Conservation (phyloP, 208 protist species). For the Leishmania guyanensis region DNA sequence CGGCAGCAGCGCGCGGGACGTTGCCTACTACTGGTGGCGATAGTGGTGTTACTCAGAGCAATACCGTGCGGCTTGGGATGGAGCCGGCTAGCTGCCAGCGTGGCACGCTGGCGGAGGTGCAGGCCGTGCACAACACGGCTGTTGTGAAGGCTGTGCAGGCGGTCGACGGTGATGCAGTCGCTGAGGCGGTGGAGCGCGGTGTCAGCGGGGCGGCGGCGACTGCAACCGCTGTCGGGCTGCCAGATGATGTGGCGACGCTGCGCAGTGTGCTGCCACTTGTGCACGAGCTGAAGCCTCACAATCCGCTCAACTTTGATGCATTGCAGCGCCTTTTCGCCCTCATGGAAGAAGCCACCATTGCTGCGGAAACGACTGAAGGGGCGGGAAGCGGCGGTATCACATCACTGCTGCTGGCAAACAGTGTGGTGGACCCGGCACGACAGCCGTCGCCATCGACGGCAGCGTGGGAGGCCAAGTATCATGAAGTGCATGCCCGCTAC, state of each 20-base stretch:
- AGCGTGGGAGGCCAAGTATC: constrained; percentile 49
- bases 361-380: neutral
- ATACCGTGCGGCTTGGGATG: constrained; percentile 17
- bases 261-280: constrained; percentile 43
- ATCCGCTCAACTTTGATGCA: constrained; percentile 64
- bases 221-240: constrained; percentile 52
- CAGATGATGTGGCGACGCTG: constrained; percentile 45
- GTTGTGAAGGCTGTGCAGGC: constrained; percentile 16
- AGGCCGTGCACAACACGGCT: constrained; percentile 10
- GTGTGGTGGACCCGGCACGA: constrained; percentile 41
- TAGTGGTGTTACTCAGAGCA: neutral
- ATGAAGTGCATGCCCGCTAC: constrained; percentile 57
- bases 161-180: neutral
- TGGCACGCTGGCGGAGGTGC: constrained; percentile 7
- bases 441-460: constrained; percentile 43
- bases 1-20: neutral
- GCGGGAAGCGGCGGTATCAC: constrained; percentile 2
- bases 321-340: constrained; percentile 50
- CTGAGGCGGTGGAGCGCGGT: constrained; percentile 15
- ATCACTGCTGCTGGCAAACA: constrained; percentile 43
- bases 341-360: constrained; percentile 25
- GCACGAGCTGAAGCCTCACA: constrained; percentile 52
- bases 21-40: neutral
- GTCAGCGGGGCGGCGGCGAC: constrained; percentile 27
- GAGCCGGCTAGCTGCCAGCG: constrained; percentile 23